Evolutionary conservation across 495 filamentous ascomycete species (phyloP), one percentile per base, ranked within the genome.

Genomic region (Tuber magnatum): DNA sequence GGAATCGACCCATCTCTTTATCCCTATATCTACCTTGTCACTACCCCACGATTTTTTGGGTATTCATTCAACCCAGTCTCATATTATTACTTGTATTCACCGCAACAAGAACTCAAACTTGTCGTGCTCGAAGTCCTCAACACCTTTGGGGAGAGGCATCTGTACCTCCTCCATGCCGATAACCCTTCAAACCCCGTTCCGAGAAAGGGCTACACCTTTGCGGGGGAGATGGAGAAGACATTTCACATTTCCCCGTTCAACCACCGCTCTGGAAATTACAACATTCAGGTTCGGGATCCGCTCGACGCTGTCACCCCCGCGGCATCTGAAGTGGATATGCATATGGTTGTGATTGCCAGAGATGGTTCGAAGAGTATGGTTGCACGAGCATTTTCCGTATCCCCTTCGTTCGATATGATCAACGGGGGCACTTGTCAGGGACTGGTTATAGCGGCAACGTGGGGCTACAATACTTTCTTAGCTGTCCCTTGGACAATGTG

Each of bases 101-200:
- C 84, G 9, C 79, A 87, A 6, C 85, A 86, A 71, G 83, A 86
- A n/a, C 85, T 94, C 42, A 86, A 86, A 65, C 88, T 89, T 40
- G 87, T 93, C 82, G 87, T 94, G 48, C 77, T 93, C 24, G 92
- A 94, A 80, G 90, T 94, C 65, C 93, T 92, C 81, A 93, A 94
- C 76, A 93, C 91, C 0, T 93, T 92, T 80, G 88, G 87, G 73
- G 92, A 94, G 83, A 88, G 90, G 72, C 86, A 91, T 28, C 88
- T 89, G 80, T 91, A 91, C 78, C 85, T 88, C 40, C 81, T 90
- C 75, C 82, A 85, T 68, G 78, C 78, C 51, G 80, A 84, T 65
- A 76, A 83, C 46, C 76, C 76, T 24, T 69, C 46, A 56, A 78
- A 79, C 69, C 73, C 61, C 41, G 22, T 74, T 70, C 71, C 76